These are phyloP conservation scores for Lathyrus tuberosus DNA, from an alignment of 306 rosid genomes.

Conservation along the genomic window DNA sequence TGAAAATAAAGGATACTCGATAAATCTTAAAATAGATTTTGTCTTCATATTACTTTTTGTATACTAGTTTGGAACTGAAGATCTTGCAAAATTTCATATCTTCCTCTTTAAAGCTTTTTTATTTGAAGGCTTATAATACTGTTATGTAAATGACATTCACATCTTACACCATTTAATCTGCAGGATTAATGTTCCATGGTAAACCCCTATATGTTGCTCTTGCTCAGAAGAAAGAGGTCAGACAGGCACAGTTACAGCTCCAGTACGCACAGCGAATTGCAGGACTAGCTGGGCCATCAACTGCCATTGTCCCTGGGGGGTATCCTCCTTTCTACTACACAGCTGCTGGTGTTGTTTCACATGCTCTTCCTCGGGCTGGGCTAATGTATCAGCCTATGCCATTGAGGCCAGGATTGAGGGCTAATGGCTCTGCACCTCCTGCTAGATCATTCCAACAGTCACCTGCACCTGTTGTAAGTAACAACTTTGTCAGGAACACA, in stretches of 20 bases:
- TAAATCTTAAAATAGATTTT: constrained; percentile 19
- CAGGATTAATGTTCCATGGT: constrained; percentile 79
- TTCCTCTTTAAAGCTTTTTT: constrained; percentile 3
- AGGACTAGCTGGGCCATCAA: constrained; percentile 61
- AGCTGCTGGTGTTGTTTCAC: constrained; percentile 63
- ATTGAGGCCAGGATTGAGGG: constrained; percentile 71
- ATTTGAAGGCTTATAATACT: constrained; percentile 5
- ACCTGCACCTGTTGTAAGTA: constrained; percentile 59
- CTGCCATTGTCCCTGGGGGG: constrained; percentile 67
- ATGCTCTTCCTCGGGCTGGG: constrained; percentile 58
- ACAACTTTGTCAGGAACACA: constrained; percentile 35
- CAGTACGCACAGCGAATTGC: constrained; percentile 61
- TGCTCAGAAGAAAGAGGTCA: constrained; percentile 91
- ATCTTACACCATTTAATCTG: constrained; percentile 28
- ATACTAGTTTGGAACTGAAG: constrained; percentile 24
- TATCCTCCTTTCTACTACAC: constrained; percentile 75
- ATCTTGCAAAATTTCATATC: constrained; percentile 16
- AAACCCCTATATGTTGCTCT: constrained; percentile 85
- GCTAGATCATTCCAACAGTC: constrained; percentile 67
- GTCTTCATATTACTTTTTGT: constrained; percentile 4
- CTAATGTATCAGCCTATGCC: constrained; percentile 65
- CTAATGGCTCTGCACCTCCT: constrained; percentile 61
- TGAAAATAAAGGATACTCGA: constrained; percentile 1
- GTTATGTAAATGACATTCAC: constrained; percentile 12
- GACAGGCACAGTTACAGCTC: constrained; percentile 71